Evolutionary conservation across 768 basidiomycete genomes (phyloP), one percentile per base, ranked within the genome.

Genomic region (Paxillus involutus): DNA sequence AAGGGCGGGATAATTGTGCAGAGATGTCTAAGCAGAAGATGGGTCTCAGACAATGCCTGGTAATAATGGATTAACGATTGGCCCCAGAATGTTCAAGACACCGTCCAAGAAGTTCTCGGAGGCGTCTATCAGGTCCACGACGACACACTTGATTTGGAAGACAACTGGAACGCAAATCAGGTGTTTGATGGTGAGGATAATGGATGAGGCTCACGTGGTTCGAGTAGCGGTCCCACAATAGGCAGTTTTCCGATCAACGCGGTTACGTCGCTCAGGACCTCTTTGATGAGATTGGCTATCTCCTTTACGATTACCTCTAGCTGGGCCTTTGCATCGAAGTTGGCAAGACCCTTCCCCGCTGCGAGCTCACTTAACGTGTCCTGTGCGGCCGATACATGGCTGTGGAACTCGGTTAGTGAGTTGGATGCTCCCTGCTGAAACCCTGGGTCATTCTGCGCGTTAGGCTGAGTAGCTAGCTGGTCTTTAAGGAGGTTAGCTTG

Each of bases 91-190:
- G 50, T 80, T 79, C 58, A 83, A 52, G 12, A 74, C 52, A 8
- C 62, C 78, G 59, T 86, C 85, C 14, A 74, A 68, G 14, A 80
- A 32, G 59, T 83, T 75, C 64, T 84, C 81, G 3, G 71, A 60
- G 6, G 64, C 63, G 59, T 88, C 72, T 39, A 87, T 67, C 26
- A 81, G 49, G 4, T 69, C 69, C 58, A 84, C 83, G 32, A 86
- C 47, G 24, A 81, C 55, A 61, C 87, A 87, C 63, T 89, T 87
- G 65, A 85, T 63, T 10, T 81, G 70, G 55, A 82, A 81, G 9
- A 85, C 70, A 57, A 81, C 86, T 88, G 47, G 1, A 40, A 39
- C 14, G 41, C 24, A 41, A 36, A 46, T 52, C 13, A 47, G 33
- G 37, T 32, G 7, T 3, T 33, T 26, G 55, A 32, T 29, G 36